A percentile compares a stretch with the other conserved stretches of the same genome.
Evolutionary conservation across 306 rosid species (phyloP).

Genomic region (Castanea mollissima): DNA sequence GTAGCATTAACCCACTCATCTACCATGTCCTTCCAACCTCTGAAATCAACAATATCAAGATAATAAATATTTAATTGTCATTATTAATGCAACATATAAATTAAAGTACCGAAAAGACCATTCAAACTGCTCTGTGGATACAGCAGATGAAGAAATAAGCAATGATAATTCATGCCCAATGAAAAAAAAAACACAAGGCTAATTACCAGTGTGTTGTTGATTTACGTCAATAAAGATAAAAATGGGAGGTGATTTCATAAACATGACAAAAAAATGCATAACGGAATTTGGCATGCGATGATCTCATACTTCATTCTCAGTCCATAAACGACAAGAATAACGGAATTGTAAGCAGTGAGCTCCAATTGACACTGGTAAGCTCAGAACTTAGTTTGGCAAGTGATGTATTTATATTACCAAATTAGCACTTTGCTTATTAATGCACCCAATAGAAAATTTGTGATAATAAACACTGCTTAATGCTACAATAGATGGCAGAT

Average conservation of each 20-base stretch:
- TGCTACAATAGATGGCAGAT: background rate
- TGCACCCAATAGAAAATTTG: background rate
- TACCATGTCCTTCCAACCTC: slow-evolving; percentile 77
- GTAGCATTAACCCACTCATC: slow-evolving; percentile 75
- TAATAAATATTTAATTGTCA: slow-evolving; percentile 6
- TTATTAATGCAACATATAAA: background rate
- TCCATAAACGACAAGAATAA: background rate
- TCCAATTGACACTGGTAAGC: background rate
- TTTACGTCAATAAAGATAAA: background rate
- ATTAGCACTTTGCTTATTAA: background rate
- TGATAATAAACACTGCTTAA: background rate
- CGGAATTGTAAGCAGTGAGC: background rate
- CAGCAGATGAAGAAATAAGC: background rate
- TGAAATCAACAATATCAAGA: slow-evolving; percentile 35
- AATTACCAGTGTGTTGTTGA: background rate
- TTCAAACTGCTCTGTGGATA: background rate
- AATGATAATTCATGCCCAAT: background rate
- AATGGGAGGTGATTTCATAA: background rate
- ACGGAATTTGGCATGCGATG: background rate
- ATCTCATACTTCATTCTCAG: background rate
- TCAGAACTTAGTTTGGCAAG: background rate
- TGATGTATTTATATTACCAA: background rate
- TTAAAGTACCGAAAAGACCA: background rate
- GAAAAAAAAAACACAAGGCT: background rate
- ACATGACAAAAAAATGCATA: background rate